Conservation (phyloP, 169 alveolate genomes). For the Cryptosporidium ubiquitum region DNA sequence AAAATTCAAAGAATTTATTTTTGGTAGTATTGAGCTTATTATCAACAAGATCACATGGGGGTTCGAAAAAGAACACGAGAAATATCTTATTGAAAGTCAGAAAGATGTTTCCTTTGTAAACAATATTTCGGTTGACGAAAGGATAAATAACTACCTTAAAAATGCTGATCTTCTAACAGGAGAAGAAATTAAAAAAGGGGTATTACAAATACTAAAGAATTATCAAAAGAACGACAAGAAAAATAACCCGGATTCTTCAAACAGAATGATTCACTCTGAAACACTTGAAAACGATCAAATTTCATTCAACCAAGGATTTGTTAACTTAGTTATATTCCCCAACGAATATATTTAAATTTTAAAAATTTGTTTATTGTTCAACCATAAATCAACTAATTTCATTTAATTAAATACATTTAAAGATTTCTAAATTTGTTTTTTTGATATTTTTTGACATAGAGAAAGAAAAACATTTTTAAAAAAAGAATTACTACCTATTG, state of each 20-base stretch:
- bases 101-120: neutral
- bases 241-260: neutral
- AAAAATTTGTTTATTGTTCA: no score
- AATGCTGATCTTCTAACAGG: conserved; percentile 19
- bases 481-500: neutral
- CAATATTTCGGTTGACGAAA: conserved; percentile 36
- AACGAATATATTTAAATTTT: conserved; percentile 3
- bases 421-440: neutral
- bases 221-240: neutral
- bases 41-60: neutral
- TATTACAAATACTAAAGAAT: conserved; percentile 19
- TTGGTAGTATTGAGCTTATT: conserved; percentile 4
- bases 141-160: conserved; percentile 17
- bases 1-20: neutral
- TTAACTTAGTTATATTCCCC: conserved; percentile 21
- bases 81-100: conserved; percentile 8
- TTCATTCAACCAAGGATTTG: neutral
- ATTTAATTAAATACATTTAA: conserved; percentile 5
- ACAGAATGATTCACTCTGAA: conserved; percentile 34
- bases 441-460: neutral
- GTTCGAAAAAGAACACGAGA: conserved; percentile 7
- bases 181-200: conserved; percentile 25
- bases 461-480: neutral
- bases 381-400: neutral
- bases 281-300: neutral